Evolutionary conservation across 2,329 filamentous ascomycete species (phyloP), one percentile per base, ranked within the genome.

Genomic region (Aspergillus flavus): DNA sequence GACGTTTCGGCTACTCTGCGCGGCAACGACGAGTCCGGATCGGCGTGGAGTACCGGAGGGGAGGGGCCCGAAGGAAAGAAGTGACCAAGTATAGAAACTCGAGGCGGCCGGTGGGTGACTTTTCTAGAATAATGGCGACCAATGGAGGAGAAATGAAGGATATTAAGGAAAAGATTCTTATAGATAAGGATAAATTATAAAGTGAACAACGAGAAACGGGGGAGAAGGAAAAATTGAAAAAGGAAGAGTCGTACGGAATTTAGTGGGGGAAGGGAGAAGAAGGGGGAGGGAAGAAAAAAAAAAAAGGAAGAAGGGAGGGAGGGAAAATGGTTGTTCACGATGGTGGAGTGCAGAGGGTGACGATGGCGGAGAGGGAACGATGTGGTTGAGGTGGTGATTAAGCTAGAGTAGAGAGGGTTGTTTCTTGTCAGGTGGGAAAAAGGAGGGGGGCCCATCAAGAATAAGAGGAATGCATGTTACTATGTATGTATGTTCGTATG

Each of bases 271-370:
- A 64, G 64, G 67, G 61, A 67, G 66, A 58, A 69, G 63, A 39
- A 41, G 19, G 39, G 39, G 3, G 64, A 64, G 63, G 68, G 68
- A 63, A 64, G 67, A 67, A 65, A 62, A 68, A 69, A 65, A 64
- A 66, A 41, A 39, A 57, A 50, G 55, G 32, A 57, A 34, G 61
- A 65, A 65, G 59, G 45, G 62, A 43, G 56, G 61, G 50, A 50
- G 32, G 46, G 26, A 53, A 52, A 39, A 53, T 46, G 56, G 48
- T 59, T 26, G 59, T 57, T 34, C 54, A 60, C 26, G 59, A 61
- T 53, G 59, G 58, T 57, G 46, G 48, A 39, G n/a, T 28, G 39
- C 39, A 36, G 52, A 52, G 28, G 26, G 32, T 60, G 21, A 43
- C 41, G 34, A 54, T 34, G 52, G 52, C 41, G 48, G 32, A 28